These are phyloP conservation scores for Primulina tabacum DNA, from an alignment of 257 asterid genomes.

Conservation along the genomic window DNA sequence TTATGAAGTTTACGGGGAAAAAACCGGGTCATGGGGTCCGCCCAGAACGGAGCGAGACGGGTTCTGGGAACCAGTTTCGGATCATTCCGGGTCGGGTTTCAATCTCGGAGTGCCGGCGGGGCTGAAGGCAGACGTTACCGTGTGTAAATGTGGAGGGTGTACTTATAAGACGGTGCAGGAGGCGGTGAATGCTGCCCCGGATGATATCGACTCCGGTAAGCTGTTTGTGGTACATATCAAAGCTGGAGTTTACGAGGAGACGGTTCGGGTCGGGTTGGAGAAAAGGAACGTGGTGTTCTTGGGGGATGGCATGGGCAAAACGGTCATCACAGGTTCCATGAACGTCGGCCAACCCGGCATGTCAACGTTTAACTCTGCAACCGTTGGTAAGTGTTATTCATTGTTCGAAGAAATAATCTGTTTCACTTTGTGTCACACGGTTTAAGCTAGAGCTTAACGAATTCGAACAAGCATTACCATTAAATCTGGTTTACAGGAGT, in stretches of 20 bases:
- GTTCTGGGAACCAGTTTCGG: slow-evolving; percentile 36
- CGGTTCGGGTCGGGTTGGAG: too few relatives aligned
- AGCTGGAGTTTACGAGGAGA: too few relatives aligned
- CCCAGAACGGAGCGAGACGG: slow-evolving; percentile 41
- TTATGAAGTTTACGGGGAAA: slow-evolving; percentile 23
- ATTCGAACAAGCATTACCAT: too few relatives aligned
- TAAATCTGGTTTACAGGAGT: slow-evolving; percentile 21
- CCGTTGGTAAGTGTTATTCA: too few relatives aligned
- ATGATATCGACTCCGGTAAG: neutral
- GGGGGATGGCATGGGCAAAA: slow-evolving; percentile 58
- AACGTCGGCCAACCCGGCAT: slow-evolving; percentile 39
- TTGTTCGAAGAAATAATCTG: too few relatives aligned
- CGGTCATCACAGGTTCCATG: slow-evolving; percentile 44
- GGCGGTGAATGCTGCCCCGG: slow-evolving; percentile 46
- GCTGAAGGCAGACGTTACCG: slow-evolving; percentile 35
- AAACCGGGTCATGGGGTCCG: slow-evolving; percentile 32
- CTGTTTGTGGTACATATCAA: too few relatives aligned
- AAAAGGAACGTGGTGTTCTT: slow-evolving; percentile 13
- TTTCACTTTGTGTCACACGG: too few relatives aligned
- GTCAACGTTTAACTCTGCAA: slow-evolving; percentile 34
- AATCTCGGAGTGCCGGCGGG: slow-evolving; percentile 30
- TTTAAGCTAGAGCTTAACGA: too few relatives aligned
- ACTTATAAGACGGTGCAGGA: slow-evolving; percentile 34
- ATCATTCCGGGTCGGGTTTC: neutral
- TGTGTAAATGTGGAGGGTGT: slow-evolving; percentile 35